Evolutionary conservation across 1,139 yeast species (phyloP).

Genomic region (Candida frijolesensis): DNA sequence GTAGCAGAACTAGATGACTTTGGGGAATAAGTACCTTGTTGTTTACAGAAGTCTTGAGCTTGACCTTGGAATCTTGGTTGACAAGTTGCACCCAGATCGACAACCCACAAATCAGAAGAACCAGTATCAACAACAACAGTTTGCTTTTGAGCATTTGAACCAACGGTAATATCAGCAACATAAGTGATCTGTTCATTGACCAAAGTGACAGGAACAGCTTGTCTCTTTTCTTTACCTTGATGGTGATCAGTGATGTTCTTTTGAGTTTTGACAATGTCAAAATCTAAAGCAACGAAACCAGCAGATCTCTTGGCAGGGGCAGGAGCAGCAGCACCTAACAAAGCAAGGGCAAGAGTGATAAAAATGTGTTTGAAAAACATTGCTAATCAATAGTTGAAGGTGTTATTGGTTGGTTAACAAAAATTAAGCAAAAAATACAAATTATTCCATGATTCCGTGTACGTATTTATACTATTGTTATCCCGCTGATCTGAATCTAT

Average conservation of each 20-base stretch:
- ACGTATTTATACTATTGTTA: too few relatives aligned
- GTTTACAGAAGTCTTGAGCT: conserved; percentile 6
- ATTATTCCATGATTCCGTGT: too few relatives aligned
- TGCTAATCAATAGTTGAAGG: background rate
- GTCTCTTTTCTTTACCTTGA: conserved; percentile 4
- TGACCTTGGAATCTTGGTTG: background rate
- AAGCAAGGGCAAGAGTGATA: conserved; percentile 14
- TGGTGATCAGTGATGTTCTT: conserved; percentile 26
- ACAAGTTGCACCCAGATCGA: conserved; percentile 11
- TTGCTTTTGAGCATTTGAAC: conserved; percentile 14
- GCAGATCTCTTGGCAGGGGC: conserved; percentile 11
- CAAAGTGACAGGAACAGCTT: conserved; percentile 11
- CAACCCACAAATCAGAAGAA: conserved; percentile 34
- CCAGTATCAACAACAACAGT: conserved; percentile 24
- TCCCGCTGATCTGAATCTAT: too few relatives aligned
- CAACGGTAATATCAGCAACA: conserved; percentile 12
- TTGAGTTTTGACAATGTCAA: conserved; percentile 10
- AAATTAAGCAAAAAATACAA: too few relatives aligned
- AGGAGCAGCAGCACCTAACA: conserved; percentile 12
- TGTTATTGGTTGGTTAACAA: background rate
- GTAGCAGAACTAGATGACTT: conserved; percentile 7
- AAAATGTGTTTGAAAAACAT: conserved; percentile 6
- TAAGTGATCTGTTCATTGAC: conserved; percentile 9
- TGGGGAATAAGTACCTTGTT: conserved; percentile 10
- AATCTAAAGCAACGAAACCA: conserved; percentile 15